Conservation (phyloP, 257 asterid genomes). For the Solanum tacnaense region DNA sequence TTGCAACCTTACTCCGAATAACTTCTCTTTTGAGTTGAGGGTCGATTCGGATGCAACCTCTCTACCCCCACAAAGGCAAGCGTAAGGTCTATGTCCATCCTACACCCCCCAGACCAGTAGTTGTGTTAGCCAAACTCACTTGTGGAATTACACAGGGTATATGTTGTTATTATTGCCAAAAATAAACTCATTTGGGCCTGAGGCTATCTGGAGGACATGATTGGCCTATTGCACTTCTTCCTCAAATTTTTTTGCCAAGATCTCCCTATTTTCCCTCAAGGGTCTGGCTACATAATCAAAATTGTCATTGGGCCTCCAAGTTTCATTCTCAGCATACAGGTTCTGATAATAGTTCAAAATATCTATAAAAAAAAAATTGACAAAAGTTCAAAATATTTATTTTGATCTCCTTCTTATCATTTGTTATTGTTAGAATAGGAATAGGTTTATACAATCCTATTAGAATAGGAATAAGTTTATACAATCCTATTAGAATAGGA, state of each 20-base stretch:
- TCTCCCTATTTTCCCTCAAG: neutral
- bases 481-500: no score
- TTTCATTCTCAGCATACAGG: neutral
- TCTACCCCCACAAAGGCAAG: neutral
- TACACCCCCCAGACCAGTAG: neutral
- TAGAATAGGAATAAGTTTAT: no score
- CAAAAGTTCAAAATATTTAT: neutral
- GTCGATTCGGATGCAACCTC: neutral
- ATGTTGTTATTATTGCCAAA: neutral
- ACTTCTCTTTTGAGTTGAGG: neutral
- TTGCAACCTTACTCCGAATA: neutral
- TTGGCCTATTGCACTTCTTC: neutral
- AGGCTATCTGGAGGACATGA: neutral
- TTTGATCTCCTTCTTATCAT: neutral
- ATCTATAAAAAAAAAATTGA: no score
- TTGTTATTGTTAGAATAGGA: neutral
- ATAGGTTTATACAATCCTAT: no score
- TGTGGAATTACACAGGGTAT: no score
- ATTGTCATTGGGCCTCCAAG: neutral
- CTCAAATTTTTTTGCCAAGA: neutral
- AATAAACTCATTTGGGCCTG: neutral
- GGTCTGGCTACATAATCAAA: neutral
- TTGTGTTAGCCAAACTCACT: no score
- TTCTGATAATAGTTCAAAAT: neutral
- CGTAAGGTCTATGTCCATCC: neutral